A percentile compares a stretch with the other conserved stretches of the same genome.
Evolutionary conservation across 768 basidiomycete species (phyloP).

Genomic region (Macrolepiota dolichaula): DNA sequence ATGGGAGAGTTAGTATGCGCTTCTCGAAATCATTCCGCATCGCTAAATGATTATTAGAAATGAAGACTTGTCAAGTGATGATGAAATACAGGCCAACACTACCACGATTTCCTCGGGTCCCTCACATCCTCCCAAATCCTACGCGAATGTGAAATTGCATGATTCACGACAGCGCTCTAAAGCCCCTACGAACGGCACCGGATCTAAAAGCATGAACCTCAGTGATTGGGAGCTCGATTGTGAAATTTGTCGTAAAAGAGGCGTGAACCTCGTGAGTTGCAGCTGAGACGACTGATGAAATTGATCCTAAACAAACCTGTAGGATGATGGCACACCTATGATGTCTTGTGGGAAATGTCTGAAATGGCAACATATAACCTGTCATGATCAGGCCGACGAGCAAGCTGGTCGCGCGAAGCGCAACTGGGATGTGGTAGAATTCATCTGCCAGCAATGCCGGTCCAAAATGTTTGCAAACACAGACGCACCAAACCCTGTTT

Average conservation of each 20-base stretch:
- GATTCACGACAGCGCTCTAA: not conserved
- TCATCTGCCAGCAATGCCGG: conserved; percentile 65
- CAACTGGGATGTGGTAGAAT: conserved; percentile 86
- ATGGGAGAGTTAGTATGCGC: conserved; percentile 15
- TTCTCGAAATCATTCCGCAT: not conserved
- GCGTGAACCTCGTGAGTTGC: conserved; percentile 65
- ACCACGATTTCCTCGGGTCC: not conserved
- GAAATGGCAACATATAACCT: conserved; percentile 88
- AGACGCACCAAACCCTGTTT: not conserved
- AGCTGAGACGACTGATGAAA: not conserved
- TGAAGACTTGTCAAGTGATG: conserved; percentile 2
- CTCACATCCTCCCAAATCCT: not conserved
- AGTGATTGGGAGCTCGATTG: conserved; percentile 88
- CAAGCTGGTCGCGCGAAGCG: conserved; percentile 61
- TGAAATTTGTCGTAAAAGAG: conserved; percentile 74
- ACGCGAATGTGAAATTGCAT: not conserved
- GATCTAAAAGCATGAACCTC: conserved; percentile 41
- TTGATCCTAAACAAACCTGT: conserved; percentile 9
- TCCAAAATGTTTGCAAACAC: conserved; percentile 11
- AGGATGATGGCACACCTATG: conserved; percentile 82
- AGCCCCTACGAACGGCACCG: conserved; percentile 16
- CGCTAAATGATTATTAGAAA: not conserved
- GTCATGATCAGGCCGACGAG: conserved; percentile 74
- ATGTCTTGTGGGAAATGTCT: conserved; percentile 80
- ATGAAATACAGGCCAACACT: not conserved